Percentiles rank a stretch among this genome's conserved stretches.
phyloP scores from a whole-genome alignment of 768 basidiomycete species.

The Ramaria sp. region DNA sequence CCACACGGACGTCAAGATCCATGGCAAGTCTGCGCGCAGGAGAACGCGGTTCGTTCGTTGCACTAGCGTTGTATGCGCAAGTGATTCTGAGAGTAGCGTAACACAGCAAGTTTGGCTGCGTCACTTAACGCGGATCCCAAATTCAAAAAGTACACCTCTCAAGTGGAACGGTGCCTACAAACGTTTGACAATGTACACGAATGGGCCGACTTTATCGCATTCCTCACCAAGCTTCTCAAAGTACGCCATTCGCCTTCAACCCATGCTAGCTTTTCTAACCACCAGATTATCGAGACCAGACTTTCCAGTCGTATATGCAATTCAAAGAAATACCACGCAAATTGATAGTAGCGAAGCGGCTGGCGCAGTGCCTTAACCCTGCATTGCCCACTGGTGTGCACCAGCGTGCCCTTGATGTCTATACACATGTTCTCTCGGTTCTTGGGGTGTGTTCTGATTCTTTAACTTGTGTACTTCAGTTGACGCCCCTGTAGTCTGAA shows the following conservation, averaged over 20 bases:
- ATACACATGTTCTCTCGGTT: constrained; percentile 81
- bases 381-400: constrained; percentile 95
- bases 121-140: constrained; percentile 58
- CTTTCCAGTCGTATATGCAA: constrained; percentile 85
- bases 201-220: constrained; percentile 99
- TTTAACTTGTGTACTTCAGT: not conserved
- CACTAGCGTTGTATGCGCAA: not conserved
- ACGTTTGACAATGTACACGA: constrained; percentile 95
- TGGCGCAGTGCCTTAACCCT: constrained; percentile 96
- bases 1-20: not conserved
- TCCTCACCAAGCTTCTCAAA: constrained; percentile 88
- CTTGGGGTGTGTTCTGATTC: constrained; percentile 58
- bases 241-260: constrained; percentile 30
- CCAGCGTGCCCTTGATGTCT: constrained; percentile 92
- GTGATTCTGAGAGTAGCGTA: not conserved
- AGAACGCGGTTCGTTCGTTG: constrained; percentile 3
- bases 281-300: constrained; percentile 33
- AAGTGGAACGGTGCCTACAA: constrained; percentile 86
- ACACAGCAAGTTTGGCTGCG: not conserved
- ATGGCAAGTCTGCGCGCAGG: not conserved
- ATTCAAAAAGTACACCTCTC: constrained; percentile 86
- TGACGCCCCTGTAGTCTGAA: constrained; percentile 44
- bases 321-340: constrained; percentile 97
- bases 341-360: constrained; percentile 84
- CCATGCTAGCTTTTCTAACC: not conserved